phyloP scores from a whole-genome alignment of 495 filamentous ascomycete genomes.

The Penicillium desertorum region DNA sequence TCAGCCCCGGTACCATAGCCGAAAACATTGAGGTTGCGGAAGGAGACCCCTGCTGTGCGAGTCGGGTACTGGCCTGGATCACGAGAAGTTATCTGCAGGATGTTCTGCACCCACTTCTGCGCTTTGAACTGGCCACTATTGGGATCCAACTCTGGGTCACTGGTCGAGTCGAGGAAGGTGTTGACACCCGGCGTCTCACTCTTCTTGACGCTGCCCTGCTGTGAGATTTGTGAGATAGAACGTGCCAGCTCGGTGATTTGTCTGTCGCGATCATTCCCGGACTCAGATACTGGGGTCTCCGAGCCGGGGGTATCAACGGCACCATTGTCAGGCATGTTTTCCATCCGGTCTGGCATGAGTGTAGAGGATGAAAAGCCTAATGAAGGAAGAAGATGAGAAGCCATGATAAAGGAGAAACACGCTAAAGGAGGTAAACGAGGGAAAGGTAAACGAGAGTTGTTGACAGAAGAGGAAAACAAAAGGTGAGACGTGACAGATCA shows the following conservation, averaged over 20 bases:
- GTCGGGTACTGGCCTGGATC: conserved; percentile 46
- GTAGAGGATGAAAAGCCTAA: conserved; percentile 20
- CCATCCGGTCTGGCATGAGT: conserved; percentile 10
- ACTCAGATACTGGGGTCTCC: conserved; percentile 3
- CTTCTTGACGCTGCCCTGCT: conserved; percentile 20
- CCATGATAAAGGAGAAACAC: not conserved
- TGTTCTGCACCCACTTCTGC: conserved; percentile 49
- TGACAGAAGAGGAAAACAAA: not conserved
- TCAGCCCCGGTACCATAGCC: conserved; percentile 72
- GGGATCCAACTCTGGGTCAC: conserved; percentile 46
- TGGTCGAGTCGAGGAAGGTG: conserved; percentile 43
- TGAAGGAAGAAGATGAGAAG: conserved; percentile 23
- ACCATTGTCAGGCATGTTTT: not conserved
- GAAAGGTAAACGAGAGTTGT: not conserved
- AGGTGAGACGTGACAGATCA: not conserved
- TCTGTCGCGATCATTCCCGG: conserved; percentile 24
- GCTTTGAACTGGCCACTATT: conserved; percentile 43
- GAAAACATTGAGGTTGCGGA: conserved; percentile 66
- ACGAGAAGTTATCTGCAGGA: conserved; percentile 38
- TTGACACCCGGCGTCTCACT: conserved; percentile 34
- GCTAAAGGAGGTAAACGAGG: not conserved
- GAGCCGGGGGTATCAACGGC: conserved; percentile 4
- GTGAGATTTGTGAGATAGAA: conserved; percentile 42
- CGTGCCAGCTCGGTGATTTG: conserved; percentile 44
- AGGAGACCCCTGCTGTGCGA: conserved; percentile 45